Evolutionary conservation across 129 eudicot genomes (phyloP).

Genomic region (Sambucus nigra): DNA sequence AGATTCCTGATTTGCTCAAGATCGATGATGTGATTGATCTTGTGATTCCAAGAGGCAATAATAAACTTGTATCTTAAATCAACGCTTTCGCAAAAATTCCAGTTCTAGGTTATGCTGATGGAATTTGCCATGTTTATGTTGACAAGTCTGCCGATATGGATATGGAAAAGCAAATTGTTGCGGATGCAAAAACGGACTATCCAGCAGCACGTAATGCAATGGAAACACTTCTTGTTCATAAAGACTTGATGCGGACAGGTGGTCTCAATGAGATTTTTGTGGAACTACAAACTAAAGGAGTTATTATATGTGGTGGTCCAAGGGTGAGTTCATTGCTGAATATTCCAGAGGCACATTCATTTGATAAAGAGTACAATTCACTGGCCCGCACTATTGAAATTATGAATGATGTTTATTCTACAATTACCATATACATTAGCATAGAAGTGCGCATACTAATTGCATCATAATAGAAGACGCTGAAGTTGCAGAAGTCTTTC

Average conservation of each 20-base stretch:
- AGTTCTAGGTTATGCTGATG: conserved; percentile 97
- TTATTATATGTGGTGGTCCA: conserved; percentile 79
- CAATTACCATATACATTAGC: conserved; percentile 84
- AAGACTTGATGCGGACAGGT: conserved; percentile 61
- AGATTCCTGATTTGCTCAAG: conserved; percentile 92
- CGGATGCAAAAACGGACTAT: conserved; percentile 91
- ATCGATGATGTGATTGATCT: conserved; percentile 99
- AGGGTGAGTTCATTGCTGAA: conserved; percentile 48
- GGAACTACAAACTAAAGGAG: conserved; percentile 89
- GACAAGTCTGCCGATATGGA: conserved; percentile 86
- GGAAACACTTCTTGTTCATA: conserved; percentile 98
- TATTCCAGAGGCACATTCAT: conserved; percentile 68
- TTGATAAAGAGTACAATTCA: conserved; percentile 82
- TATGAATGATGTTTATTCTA: conserved; percentile 90
- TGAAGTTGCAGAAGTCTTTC: conserved; percentile 58
- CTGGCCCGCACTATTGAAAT: conserved; percentile 81
- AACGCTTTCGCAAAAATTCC: conserved; percentile 88
- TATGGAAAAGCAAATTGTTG: conserved; percentile 80
- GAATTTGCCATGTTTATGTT: conserved; percentile 93
- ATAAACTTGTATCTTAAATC: conserved; percentile 85
- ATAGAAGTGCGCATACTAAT: conserved; percentile 71
- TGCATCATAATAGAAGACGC: conserved; percentile 70
- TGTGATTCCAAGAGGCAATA: conserved; percentile 99
- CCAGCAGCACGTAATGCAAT: conserved; percentile 99
- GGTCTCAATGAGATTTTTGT: conserved; percentile 53